A percentile compares a stretch with the other conserved stretches of the same genome.
These are phyloP conservation scores for Carallia pectinifolia DNA, from an alignment of 345 rosid species.

Conservation along the genomic window DNA sequence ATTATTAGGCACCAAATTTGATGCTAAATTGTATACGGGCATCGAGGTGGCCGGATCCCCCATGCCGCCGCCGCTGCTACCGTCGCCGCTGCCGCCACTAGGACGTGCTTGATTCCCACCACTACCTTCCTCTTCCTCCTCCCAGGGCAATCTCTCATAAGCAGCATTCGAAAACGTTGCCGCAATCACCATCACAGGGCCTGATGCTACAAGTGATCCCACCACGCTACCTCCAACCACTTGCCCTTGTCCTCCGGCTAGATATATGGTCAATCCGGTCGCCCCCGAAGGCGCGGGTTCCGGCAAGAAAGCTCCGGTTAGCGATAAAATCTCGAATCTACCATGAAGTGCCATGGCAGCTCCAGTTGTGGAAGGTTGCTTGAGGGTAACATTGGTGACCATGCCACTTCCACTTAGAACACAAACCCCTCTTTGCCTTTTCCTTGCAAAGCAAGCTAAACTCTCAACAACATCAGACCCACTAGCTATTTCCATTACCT, in stretches of 20 bases:
- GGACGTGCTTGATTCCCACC: slow-evolving; percentile 12
- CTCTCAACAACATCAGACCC: slow-evolving; percentile 59
- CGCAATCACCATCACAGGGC: slow-evolving; percentile 30
- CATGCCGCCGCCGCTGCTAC: slow-evolving; percentile 1
- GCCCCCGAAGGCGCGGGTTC: slow-evolving; percentile 22
- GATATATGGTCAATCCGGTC: slow-evolving; percentile 26
- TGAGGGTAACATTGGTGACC: slow-evolving; percentile 62
- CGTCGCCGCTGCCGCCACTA: slow-evolving; percentile 8
- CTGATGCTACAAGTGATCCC: slow-evolving; percentile 25
- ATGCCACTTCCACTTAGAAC: slow-evolving; percentile 60
- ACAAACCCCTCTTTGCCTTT: slow-evolving; percentile 57
- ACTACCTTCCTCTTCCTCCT: slow-evolving; percentile 26
- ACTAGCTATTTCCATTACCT: slow-evolving; percentile 59
- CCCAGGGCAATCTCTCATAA: slow-evolving; percentile 28
- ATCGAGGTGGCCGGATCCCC: slow-evolving; percentile 19
- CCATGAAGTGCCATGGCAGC: slow-evolving; percentile 29
- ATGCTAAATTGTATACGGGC: slow-evolving; percentile 18
- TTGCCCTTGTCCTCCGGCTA: slow-evolving; percentile 34
- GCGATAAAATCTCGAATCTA: slow-evolving; percentile 25
- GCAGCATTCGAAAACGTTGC: slow-evolving; percentile 30
- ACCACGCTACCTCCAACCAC: slow-evolving; percentile 28
- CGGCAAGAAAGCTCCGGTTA: slow-evolving; percentile 24
- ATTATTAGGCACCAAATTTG: slow-evolving; percentile 23
- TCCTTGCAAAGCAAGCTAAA: slow-evolving; percentile 56
- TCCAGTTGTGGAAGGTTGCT: slow-evolving; percentile 43